Evolutionary conservation across 257 asterid species (phyloP).

Genomic region (Rubia yunnanensis): DNA sequence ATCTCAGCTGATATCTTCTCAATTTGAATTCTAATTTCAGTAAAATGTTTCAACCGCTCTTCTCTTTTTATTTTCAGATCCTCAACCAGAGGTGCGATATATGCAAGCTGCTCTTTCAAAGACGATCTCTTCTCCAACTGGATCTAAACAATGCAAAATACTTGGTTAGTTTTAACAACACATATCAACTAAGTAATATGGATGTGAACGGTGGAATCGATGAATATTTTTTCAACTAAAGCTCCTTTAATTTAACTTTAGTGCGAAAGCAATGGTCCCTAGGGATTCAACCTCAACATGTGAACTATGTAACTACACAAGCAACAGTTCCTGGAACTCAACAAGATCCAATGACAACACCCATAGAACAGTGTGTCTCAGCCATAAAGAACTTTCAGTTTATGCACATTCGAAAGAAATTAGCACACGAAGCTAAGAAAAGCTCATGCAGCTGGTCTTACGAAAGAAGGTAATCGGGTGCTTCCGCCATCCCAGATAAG

Average conservation of each 20-base stretch:
- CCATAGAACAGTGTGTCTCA: neutral
- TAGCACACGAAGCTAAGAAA: neutral
- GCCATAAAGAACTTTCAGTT: neutral
- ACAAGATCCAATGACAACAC: neutral
- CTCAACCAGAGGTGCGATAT: slow-evolving; percentile 66
- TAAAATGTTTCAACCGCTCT: slow-evolving; percentile 69
- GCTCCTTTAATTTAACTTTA: neutral
- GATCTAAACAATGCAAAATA: slow-evolving; percentile 28
- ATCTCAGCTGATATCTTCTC: slow-evolving; percentile 75
- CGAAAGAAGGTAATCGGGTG: neutral
- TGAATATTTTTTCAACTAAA: neutral
- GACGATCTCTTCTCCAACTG: slow-evolving; percentile 52
- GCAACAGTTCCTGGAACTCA: neutral
- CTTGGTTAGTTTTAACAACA: slow-evolving; percentile 9
- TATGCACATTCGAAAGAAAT: neutral
- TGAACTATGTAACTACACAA: neutral
- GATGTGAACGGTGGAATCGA: neutral
- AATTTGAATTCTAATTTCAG: slow-evolving; percentile 66
- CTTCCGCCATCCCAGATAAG: neutral
- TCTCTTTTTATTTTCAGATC: slow-evolving; percentile 64
- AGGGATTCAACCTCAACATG: neutral
- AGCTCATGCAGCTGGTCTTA: neutral
- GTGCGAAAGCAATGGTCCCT: neutral
- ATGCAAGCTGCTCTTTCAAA: slow-evolving; percentile 65
- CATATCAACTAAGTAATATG: neutral